Base-by-base conservation (phyloP, 2,329 filamentous ascomycete species). In the Monosporascus sp. region DNA sequence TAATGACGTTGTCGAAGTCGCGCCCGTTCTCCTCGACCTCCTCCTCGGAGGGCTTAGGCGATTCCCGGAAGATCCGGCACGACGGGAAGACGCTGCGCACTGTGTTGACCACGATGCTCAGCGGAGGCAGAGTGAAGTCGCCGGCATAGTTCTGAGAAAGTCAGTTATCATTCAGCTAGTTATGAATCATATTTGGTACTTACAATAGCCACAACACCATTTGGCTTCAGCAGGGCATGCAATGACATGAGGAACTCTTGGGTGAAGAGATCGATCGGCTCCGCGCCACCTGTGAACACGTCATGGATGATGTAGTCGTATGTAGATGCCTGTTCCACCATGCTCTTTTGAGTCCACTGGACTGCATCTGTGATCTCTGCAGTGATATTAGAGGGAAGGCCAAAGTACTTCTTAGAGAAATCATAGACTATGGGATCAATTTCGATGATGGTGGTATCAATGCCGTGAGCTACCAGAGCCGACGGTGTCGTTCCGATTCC, bases 231-330 rank as follows among this genome's bases (percentile, higher is more conserved):
- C 7, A 97, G 79, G 5, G 78, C 69, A 59, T 82, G 75, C 1
- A 99, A 76, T 5, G 87, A 84, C 50, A 80, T 71, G 44, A 99
- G 73, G 64, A 99, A 97, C 62, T 94, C 87, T 5, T 85, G 70
- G 0, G 92, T 97, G 72, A 99, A 99, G 7, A 99, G 82, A 7
- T 86, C 78, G 3, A 92, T 84, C 0, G 94, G 94, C 69, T 97
- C 94, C 0, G 91, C 92, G 50, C 94, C 94, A 24, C 94, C 94
- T 1, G 94, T 99, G 69, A 99, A 99, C 24, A 99, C 94, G 62
- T 99, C 94, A 69, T 99, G 94, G 51, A 99, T 80, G 65, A 99
- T 94, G 74, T 96, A 97, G 73, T 97, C 87, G 69, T 88, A 99
- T 28, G 76, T 76, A 47, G 75, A 69, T 7, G 71, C 68, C 53